Evolutionary conservation across 2,329 filamentous ascomycete genomes (phyloP).

Genomic region (Cytospora piceicola): DNA sequence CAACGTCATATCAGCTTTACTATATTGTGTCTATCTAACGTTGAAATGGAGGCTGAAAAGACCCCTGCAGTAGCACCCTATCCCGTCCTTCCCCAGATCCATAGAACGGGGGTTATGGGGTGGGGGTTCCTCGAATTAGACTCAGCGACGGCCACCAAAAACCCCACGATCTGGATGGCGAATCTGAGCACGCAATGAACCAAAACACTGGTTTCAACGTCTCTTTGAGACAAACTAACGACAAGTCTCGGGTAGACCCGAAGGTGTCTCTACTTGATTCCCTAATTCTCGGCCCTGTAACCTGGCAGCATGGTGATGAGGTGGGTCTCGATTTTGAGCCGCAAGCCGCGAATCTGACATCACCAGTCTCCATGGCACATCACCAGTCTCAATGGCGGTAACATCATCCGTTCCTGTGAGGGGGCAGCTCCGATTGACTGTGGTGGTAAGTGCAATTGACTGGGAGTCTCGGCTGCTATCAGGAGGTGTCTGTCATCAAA

Average conservation of each 20-base stretch:
- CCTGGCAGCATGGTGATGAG: not conserved
- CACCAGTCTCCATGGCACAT: not conserved
- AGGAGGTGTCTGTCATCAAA: not conserved
- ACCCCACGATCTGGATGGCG: slow-evolving; percentile 25
- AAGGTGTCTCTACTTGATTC: not conserved
- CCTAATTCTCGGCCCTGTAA: not conserved
- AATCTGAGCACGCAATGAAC: slow-evolving; percentile 25
- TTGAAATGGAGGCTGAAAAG: slow-evolving; percentile 24
- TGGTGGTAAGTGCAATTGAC: not conserved
- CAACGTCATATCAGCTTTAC: not conserved
- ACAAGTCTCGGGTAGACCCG: slow-evolving; percentile 26
- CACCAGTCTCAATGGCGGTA: not conserved
- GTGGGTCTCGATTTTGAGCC: not conserved
- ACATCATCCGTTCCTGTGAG: not conserved
- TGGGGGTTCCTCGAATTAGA: slow-evolving; percentile 29
- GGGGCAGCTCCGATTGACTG: not conserved
- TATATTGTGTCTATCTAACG: slow-evolving; percentile 1
- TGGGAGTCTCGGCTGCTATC: not conserved
- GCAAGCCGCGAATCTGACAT: not conserved
- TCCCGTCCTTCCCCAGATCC: slow-evolving; percentile 21
- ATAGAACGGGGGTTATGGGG: slow-evolving; percentile 1
- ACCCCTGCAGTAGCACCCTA: slow-evolving; percentile 20
- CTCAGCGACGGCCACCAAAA: slow-evolving; percentile 14
- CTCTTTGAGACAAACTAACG: not conserved
- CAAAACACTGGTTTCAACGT: slow-evolving; percentile 22